A percentile compares a stretch with the other conserved stretches of the same genome.
Evolutionary conservation across 2,329 filamentous ascomycete genomes (phyloP).

Genomic region (Penicillium sumatraense): DNA sequence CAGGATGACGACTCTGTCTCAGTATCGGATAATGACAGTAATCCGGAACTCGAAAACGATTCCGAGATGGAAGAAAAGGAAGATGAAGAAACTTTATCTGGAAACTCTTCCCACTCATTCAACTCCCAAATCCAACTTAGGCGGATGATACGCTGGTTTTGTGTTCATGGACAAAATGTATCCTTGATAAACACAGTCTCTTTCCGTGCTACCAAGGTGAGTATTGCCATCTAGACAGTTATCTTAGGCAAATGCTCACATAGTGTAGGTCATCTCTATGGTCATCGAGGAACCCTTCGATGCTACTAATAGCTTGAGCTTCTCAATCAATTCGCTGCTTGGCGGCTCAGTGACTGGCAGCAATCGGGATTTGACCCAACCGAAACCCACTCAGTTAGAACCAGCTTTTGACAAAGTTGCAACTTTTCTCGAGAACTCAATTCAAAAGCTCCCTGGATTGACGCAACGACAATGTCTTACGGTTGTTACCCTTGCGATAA

Average conservation of each 20-base stretch:
- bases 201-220: slow-evolving; percentile 67
- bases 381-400: too few relatives aligned
- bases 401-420: too few relatives aligned
- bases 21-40: neutral
- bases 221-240: neutral
- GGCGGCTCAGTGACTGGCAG: too few relatives aligned
- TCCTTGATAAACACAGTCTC: slow-evolving; percentile 68
- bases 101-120: neutral
- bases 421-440: neutral
- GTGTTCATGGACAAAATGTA: slow-evolving; percentile 62
- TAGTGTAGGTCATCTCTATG: neutral
- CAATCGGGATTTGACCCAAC: too few relatives aligned
- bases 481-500: neutral
- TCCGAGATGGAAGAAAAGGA: neutral
- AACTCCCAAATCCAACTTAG: slow-evolving; percentile 38
- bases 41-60: neutral
- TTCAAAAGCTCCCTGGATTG: neutral
- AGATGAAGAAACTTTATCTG: neutral
- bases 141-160: slow-evolving; percentile 60
- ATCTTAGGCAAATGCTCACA: neutral
- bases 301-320: too few relatives aligned
- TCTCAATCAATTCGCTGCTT: too few relatives aligned
- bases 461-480: neutral
- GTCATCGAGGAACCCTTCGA: too few relatives aligned
- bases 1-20: neutral